Evolutionary conservation across 164 flowering plant genomes (phyloP).

Genomic region (Macadamia tetraphylla): DNA sequence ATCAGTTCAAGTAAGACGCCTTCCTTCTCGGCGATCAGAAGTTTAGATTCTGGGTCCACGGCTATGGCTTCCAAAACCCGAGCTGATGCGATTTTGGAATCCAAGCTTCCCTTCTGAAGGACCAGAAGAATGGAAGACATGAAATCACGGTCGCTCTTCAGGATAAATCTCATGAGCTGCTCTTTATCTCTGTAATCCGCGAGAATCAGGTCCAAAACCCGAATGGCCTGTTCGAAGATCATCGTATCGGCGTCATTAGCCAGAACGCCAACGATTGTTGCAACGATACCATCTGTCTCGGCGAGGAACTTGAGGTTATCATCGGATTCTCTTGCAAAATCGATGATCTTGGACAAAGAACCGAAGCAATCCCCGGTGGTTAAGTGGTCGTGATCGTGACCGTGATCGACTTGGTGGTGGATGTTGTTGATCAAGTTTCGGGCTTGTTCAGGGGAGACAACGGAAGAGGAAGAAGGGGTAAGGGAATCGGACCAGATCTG

Average conservation of each 20-base stretch:
- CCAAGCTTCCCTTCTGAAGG: conserved; percentile 23
- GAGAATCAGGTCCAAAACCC: conserved; percentile 18
- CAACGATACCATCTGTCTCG: conserved; percentile 31
- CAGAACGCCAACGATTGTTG: conserved; percentile 30
- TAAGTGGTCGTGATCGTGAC: too few species aligned
- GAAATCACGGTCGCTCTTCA: conserved; percentile 19
- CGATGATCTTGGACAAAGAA: conserved; percentile 20
- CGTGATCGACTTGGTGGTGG: not conserved
- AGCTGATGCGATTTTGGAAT: conserved; percentile 23
- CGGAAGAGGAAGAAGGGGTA: not conserved
- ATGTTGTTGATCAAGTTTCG: conserved; percentile 11
- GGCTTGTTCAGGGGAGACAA: conserved; percentile 17
- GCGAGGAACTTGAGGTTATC: conserved; percentile 44
- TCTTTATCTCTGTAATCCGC: conserved; percentile 9
- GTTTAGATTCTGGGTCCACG: conserved; percentile 32
- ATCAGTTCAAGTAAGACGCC: conserved; percentile 28
- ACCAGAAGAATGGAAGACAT: conserved; percentile 20
- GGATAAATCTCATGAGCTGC: conserved; percentile 6
- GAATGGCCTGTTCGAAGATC: conserved; percentile 22
- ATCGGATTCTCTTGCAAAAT: conserved; percentile 34
- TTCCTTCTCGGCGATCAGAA: conserved; percentile 24
- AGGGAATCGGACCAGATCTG: conserved; percentile 70
- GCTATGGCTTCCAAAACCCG: conserved; percentile 30
- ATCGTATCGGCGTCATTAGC: conserved; percentile 4
- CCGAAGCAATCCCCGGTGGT: conserved; percentile 1